Evolutionary conservation across 176 grass and related monocot genomes (phyloP), one percentile per base, ranked within the genome.

Genomic region (Triticum turgidum): DNA sequence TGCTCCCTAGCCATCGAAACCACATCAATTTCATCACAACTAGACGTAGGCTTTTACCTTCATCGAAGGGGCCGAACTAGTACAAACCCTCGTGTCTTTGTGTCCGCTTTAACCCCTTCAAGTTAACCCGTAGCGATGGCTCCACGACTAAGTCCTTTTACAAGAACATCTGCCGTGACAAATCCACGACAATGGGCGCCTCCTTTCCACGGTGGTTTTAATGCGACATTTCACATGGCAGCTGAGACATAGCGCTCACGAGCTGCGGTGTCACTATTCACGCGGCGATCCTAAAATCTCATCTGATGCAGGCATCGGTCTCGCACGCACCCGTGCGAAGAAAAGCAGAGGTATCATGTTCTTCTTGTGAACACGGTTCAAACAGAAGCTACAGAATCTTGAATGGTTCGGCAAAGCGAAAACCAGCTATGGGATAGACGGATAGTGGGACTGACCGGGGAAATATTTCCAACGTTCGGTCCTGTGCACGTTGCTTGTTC

Each of bases 401-500:
- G 41, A 44, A 44, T 44, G 41, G 41, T 11, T 42, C 9, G 35
- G 32, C 32, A 32, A 70, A 69, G 12, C 38, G 71, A 17, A 47
- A 29, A 73, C 39, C n/a, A 74, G 65, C 66, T 7, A 56, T 17
- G 17, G 9, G 9, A 2, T 42, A 42, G 39, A 42, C 9, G 41
- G 41, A 44, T 17, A 51, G 72, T 51, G 42, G 42, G 21, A 7
- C n/a, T 18, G 20, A 3, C 7, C 9, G 56, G 56, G 6, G 56
- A 59, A 3, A 1, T 59, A 59, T 62, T 80, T 24, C 13, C 34
- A 44, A 42, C 39, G 35, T 42, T 80, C 22, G 30, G 61, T 45
- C 10, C 37, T 45, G 61, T 80, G 27, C 74, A 77, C 74, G 74
- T 77, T 58, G 73, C 73, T 11, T 76, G 27, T 20, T 76, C 7